Base-by-base conservation (phyloP, 371 early-diverging fungal genomes). In the Lichtheimia ramosa region DNA sequence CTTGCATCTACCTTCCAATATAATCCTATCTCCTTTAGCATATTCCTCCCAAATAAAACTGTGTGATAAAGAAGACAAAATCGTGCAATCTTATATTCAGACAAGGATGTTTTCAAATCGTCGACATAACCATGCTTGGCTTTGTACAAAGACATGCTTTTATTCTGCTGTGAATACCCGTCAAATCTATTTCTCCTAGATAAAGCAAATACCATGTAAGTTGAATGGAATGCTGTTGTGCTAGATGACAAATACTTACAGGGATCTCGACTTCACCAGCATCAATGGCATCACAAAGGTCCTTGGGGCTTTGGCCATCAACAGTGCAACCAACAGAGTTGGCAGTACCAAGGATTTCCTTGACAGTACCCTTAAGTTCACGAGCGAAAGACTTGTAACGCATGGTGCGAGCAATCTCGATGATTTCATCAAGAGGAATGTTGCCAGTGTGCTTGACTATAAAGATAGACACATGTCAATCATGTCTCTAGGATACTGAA, bases 311-410 rank as follows among this genome's bases (percentile, higher is more conserved):
- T 59, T 76, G 73, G 51, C 80, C 77, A 60, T 79, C 80, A 39
- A 79, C 80, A 50, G 80, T 96, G 89, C 97, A 97, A 54, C 97
- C 98, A 68, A 98, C 92, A 39, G 97, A 92, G 87, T 90, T 87
- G 70, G 90, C 89, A 63, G 97, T 98, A 58, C 99, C 99, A 63
- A 99, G 91, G 65, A 99, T 96, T 84, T 99, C 97, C 87, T 95
- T 95, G 73, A 99, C 97, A 64, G 95, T 93, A 62, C 99, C 99
- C 62, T 84, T 74, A 66, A 99, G 87, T 68, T 81, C 80, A 73
- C 83, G 84, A 58, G 97, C 92, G 66, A 89, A 75, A 64, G 97
- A 96, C 90, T 96, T 97, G 88, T 66, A 77, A 63, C 90, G 89
- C 93, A 96, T 95, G 77, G 87, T 92, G 75, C 95, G 93, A 66